Evolutionary conservation across 2,329 filamentous ascomycete genomes (phyloP).

Genomic region (Aurifilum marmelostoma): DNA sequence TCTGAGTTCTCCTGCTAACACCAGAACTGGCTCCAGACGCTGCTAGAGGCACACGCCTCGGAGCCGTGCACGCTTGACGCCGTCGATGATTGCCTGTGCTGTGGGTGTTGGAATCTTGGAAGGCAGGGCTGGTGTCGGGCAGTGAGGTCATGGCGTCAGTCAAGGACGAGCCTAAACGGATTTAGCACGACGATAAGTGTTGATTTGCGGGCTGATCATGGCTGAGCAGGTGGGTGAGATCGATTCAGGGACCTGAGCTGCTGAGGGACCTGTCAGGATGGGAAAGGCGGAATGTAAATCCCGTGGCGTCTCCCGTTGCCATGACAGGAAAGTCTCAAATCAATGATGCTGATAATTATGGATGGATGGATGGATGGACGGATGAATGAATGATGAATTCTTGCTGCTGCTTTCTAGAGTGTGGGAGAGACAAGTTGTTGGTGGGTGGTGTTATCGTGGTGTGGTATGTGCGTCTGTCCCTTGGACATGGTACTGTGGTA

Average conservation of each 20-base stretch:
- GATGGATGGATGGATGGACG: not conserved
- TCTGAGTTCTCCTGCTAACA: too few species aligned
- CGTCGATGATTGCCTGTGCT: not conserved
- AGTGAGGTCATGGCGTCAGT: conserved; percentile 3
- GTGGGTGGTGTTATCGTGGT: not conserved
- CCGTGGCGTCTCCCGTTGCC: conserved; percentile 1
- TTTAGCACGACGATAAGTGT: not conserved
- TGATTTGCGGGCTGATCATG: not conserved
- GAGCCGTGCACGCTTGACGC: too few species aligned
- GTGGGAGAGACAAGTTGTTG: not conserved
- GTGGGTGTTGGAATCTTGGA: not conserved
- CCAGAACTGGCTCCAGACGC: not conserved
- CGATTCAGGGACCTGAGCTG: not conserved
- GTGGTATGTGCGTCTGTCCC: not conserved
- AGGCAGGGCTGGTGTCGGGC: not conserved
- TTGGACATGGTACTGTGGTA: not conserved
- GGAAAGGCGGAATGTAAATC: conserved; percentile 6
- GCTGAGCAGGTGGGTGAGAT: not conserved
- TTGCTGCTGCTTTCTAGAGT: not conserved
- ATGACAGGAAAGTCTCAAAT: not conserved
- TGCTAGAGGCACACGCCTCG: not conserved
- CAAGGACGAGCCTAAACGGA: not conserved
- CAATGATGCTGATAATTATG: not conserved
- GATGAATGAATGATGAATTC: not conserved
- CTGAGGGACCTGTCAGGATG: conserved; percentile 3